Conservation (phyloP, 2,329 filamentous ascomycete genomes). For the Talaromyces marneffei region DNA sequence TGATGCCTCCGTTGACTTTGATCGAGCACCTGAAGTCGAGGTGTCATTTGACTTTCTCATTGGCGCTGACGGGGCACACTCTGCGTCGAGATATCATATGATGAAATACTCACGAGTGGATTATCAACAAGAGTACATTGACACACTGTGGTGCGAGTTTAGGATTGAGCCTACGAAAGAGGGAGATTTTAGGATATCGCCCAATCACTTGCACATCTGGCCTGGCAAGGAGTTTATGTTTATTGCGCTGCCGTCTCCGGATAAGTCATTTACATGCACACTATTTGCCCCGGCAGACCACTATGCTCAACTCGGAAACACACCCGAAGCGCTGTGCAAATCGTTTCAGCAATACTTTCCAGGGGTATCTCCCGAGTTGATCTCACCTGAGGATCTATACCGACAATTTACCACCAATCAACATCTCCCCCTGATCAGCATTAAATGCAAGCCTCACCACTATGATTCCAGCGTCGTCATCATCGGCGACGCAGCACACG, state of each 20-base stretch:
- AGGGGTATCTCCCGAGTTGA: constrained; percentile 62
- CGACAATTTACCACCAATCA: constrained; percentile 75
- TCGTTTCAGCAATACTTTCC: constrained; percentile 86
- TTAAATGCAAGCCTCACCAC: constrained; percentile 90
- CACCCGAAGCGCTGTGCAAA: constrained; percentile 64
- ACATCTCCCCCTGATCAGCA: constrained; percentile 84
- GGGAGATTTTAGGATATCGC: constrained; percentile 70
- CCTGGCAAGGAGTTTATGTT: constrained; percentile 94
- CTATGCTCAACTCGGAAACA: constrained; percentile 62
- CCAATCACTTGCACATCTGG: constrained; percentile 96
- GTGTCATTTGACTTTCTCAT: constrained; percentile 88
- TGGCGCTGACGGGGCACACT: constrained; percentile 92
- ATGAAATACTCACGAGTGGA: constrained; percentile 93
- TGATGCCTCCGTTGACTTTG: constrained; percentile 22
- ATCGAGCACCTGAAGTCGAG: constrained; percentile 65
- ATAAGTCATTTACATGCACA: constrained; percentile 91
- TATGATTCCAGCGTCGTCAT: constrained; percentile 72
- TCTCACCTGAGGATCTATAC: constrained; percentile 58
- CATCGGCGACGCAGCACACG: constrained; percentile 88
- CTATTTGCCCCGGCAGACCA: constrained; percentile 73
- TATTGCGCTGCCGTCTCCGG: constrained; percentile 84
- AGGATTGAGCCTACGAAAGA: constrained; percentile 57
- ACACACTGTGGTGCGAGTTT: constrained; percentile 97
- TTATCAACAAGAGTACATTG: constrained; percentile 91
- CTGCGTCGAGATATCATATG: constrained; percentile 80